Evolutionary conservation across 176 grass and related monocot genomes (phyloP).

Genomic region (Avena eriantha): DNA sequence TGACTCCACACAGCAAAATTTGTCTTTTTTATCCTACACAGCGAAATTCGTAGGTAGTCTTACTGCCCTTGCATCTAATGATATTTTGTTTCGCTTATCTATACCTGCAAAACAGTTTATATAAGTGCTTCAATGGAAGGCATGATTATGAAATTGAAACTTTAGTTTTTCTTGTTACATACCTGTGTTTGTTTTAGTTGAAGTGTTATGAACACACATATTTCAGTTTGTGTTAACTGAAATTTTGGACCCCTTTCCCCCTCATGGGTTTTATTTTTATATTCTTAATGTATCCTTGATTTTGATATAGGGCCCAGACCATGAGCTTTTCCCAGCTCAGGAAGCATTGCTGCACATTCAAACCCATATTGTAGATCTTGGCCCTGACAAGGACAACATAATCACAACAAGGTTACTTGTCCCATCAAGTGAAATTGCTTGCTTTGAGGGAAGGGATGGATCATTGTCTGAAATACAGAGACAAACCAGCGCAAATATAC

Average conservation of each 20-base stretch:
- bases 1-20: no score
- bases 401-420: slow-evolving; percentile 95
- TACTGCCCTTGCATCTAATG: no score
- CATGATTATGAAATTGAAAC: no score
- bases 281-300: slow-evolving; percentile 26
- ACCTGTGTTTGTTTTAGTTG: slow-evolving; percentile 7
- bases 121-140: not conserved
- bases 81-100: no score
- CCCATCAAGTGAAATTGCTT: slow-evolving; percentile 84
- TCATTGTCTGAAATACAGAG: slow-evolving; percentile 90
- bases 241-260: slow-evolving; percentile 6
- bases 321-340: slow-evolving; percentile 95
- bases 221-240: slow-evolving; percentile 33
- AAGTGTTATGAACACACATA: not conserved
- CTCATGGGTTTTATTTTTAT: slow-evolving; percentile 14
- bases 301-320: slow-evolving; percentile 74
- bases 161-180: no score
- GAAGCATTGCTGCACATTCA: slow-evolving; percentile 96
- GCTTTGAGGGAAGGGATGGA: slow-evolving; percentile 77
- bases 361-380: slow-evolving; percentile 92
- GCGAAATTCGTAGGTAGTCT: no score
- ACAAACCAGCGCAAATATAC: slow-evolving; percentile 81
- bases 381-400: slow-evolving; percentile 95
- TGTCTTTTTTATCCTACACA: no score
- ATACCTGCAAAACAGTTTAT: no score